A percentile compares a stretch with the other conserved stretches of the same genome.
Conservation (phyloP, 805 yeast genomes). For the Dipodascus albidus region DNA sequence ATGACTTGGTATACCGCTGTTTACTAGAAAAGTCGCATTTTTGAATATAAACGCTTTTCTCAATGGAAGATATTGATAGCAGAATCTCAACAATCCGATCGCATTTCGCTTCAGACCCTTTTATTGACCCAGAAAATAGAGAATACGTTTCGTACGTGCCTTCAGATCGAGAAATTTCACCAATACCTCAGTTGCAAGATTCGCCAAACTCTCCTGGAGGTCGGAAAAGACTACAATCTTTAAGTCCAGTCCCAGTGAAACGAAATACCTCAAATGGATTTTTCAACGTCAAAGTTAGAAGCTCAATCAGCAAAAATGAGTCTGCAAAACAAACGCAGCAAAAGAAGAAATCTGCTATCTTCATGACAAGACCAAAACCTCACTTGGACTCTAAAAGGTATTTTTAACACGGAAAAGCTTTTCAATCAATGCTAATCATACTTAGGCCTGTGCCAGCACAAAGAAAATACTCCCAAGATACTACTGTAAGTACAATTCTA, state of each 20-base stretch:
- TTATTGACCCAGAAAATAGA: background rate
- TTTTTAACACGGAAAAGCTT: too few relatives aligned
- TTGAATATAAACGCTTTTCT: too few relatives aligned
- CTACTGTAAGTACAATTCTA: background rate
- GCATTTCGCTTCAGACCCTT: background rate
- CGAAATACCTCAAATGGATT: background rate
- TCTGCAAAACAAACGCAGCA: background rate
- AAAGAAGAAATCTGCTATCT: background rate
- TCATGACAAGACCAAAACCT: background rate
- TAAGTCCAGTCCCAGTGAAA: background rate
- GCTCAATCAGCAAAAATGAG: background rate
- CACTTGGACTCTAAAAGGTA: background rate
- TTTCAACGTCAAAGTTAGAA: background rate
- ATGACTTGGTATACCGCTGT: too few relatives aligned
- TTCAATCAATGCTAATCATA: background rate
- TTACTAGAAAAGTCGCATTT: too few relatives aligned
- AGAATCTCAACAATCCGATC: conserved; percentile 1
- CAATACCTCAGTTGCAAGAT: background rate
- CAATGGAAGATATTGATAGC: background rate
- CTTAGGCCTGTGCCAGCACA: background rate
- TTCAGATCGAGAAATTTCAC: background rate
- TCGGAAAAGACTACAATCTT: background rate
- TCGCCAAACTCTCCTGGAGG: background rate
- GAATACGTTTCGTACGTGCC: background rate
- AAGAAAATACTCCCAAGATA: background rate